Evolutionary conservation across 2,329 filamentous ascomycete species (phyloP).

Genomic region (Rugonectria rugulosa): DNA sequence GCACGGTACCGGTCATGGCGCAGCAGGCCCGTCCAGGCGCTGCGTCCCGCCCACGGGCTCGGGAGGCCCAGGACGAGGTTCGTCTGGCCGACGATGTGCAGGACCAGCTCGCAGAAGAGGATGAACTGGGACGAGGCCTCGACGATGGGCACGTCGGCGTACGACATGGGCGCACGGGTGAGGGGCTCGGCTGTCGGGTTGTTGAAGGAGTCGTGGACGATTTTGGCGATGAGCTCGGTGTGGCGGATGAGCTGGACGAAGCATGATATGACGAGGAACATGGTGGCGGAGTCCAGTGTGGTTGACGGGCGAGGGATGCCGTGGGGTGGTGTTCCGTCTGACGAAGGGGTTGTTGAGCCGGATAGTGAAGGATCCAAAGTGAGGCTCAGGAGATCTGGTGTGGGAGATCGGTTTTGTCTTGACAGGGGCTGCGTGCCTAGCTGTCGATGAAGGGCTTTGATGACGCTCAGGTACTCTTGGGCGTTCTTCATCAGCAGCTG

Average conservation of each 20-base stretch:
- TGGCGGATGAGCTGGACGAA: slow-evolving; percentile 38
- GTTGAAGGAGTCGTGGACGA: slow-evolving; percentile 27
- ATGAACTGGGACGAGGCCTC: slow-evolving; percentile 39
- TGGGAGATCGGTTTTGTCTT: slow-evolving; percentile 8
- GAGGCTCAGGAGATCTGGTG: slow-evolving; percentile 19
- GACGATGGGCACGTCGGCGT: slow-evolving; percentile 34
- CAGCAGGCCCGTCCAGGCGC: slow-evolving; percentile 37
- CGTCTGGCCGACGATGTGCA: slow-evolving; percentile 36
- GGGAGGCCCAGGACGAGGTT: slow-evolving; percentile 40
- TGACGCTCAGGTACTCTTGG: slow-evolving; percentile 38
- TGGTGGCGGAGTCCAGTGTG: slow-evolving; percentile 36
- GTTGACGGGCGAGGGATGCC: slow-evolving; percentile 4
- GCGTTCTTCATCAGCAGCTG: slow-evolving; percentile 30
- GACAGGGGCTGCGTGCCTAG: slow-evolving; percentile 22
- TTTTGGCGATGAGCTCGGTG: slow-evolving; percentile 34
- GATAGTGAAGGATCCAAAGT: slow-evolving; percentile 9
- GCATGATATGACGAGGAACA: slow-evolving; percentile 42
- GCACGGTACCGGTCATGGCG: slow-evolving; percentile 27
- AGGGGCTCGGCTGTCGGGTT: slow-evolving; percentile 23
- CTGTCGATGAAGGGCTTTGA: slow-evolving; percentile 37
- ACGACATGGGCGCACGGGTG: slow-evolving; percentile 30
- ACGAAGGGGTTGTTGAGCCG: slow-evolving; percentile 1
- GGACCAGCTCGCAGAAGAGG: slow-evolving; percentile 39
- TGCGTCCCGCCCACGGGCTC: slow-evolving; percentile 29
- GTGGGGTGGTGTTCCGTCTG: slow-evolving; percentile 2